Evolutionary conservation across 1,284 basidiomycete genomes (phyloP).

Genomic region (Rhizoctonia solani): DNA sequence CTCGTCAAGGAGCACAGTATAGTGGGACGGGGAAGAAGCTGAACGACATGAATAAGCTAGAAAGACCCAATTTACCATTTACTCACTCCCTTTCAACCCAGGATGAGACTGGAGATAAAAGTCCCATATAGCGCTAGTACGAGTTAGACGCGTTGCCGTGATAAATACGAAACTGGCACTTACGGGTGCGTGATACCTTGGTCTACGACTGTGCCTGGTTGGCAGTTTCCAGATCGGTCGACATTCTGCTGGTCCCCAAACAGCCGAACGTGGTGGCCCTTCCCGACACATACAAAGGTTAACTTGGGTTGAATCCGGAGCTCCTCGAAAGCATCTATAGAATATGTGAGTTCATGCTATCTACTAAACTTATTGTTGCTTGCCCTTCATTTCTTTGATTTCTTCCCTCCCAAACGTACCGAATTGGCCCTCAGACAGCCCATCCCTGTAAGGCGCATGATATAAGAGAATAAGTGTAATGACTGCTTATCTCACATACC

Average conservation of each 20-base stretch:
- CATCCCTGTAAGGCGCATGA: conserved; percentile 50
- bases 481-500: conserved; percentile 1
- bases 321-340: conserved; percentile 30
- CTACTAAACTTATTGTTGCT: neutral
- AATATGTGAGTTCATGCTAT: neutral
- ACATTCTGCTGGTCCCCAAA: conserved; percentile 59
- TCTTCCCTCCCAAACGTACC: conserved; percentile 35
- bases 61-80: neutral
- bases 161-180: neutral
- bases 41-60: neutral
- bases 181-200: conserved; percentile 36
- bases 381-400: conserved; percentile 35
- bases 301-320: conserved; percentile 29
- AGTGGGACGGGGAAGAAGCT: conserved; percentile 37
- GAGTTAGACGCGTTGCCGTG: neutral
- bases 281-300: conserved; percentile 37
- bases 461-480: neutral
- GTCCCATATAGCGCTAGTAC: conserved; percentile 64
- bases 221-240: conserved; percentile 72
- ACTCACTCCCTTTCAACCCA: conserved; percentile 45
- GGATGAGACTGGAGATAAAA: conserved; percentile 80
- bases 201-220: conserved; percentile 75
- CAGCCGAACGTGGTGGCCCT: conserved; percentile 56
- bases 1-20: conserved; percentile 36
- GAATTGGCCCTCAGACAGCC: conserved; percentile 69